A percentile compares a stretch with the other conserved stretches of the same genome.
Evolutionary conservation across 2,329 filamentous ascomycete genomes (phyloP).

Genomic region (Paracorniculantispora psalliotae): DNA sequence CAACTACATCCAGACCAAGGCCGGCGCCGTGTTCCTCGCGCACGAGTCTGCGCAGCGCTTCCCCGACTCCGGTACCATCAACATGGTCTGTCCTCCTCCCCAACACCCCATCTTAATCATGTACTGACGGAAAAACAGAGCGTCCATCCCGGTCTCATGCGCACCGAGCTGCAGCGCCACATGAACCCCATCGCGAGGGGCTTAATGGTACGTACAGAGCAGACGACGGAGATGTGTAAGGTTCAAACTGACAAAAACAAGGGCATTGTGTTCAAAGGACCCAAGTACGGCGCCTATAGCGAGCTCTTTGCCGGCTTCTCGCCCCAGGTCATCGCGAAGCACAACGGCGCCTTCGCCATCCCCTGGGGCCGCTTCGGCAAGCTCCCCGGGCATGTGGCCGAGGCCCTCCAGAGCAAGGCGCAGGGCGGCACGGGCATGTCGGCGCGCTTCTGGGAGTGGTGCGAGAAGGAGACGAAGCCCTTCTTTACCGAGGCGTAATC

Average conservation of each 20-base stretch:
- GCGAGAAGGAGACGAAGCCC: not conserved
- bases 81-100: conserved; percentile 11
- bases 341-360: conserved; percentile 17
- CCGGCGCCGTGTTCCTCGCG: conserved; percentile 18
- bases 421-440: not conserved
- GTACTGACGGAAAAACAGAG: not conserved
- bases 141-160: conserved; percentile 29
- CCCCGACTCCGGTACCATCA: conserved; percentile 17
- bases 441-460: not conserved
- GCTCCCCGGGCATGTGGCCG: not conserved
- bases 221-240: not conserved
- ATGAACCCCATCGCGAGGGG: not conserved
- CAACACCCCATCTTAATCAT: not conserved
- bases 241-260: not conserved
- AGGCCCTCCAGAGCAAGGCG: not conserved
- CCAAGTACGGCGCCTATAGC: not conserved
- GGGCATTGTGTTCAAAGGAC: conserved; percentile 14
- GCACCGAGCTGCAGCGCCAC: conserved; percentile 24
- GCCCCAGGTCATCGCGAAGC: conserved; percentile 31
- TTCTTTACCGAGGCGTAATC: not conserved
- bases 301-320: conserved; percentile 9
- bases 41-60: conserved; percentile 21
- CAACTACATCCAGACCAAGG: conserved; percentile 20
- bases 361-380: conserved; percentile 20
- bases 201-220: not conserved